Base-by-base conservation (phyloP, 2,329 filamentous ascomycete genomes). In the Berkeleyomyces rouxiae region DNA sequence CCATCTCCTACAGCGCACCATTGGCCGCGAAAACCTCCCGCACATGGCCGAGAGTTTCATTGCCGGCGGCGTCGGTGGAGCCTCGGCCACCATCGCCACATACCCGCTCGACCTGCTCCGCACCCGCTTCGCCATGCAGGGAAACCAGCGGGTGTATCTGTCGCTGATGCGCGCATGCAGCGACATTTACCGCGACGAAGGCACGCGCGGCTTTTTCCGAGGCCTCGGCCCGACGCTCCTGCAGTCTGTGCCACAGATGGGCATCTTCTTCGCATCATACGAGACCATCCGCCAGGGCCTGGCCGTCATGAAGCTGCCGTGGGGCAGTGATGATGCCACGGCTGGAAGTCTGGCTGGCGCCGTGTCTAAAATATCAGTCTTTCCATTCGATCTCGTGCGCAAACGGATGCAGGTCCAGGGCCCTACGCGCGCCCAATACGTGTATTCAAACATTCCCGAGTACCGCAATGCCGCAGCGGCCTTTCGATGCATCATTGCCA, bases 221-320 rank as follows among this genome's bases (percentile, higher is more conserved):
- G 93, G 93, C 3, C 77, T 95, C 42, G 81, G 81, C 1, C 91
- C 92, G 1, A 90, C 86, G 0, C 77, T 97, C 31, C 86, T 79
- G 36, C 91, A 96, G 75, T 93, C 97, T 58, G 83, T 96, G 7
- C 93, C 93, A 1, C 95, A 92, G 72, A 99, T 99, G 93, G 93
- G 93, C 11, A 78, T 96, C 2, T 97, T 99, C 76, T 99, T 99
- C 74, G 82, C 88, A 42, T 81, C 84, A 47, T 99, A 97, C 75
- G 93, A 99, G 73, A 78, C 80, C 7, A 75, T 95, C 59, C 79
- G 88, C 4, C 71, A 82, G 5, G 81, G 79, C 0, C 72, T 92
- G 55, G 76, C 77, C 5, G 70, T 70, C 4, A 68, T 84, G 16
- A 72, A 80, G 7, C 71, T 88, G 67, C 85, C 85, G 0, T 85